Evolutionary conservation across 805 yeast species (phyloP), one percentile per base, ranked within the genome.

Genomic region (Candida broadrunensis): DNA sequence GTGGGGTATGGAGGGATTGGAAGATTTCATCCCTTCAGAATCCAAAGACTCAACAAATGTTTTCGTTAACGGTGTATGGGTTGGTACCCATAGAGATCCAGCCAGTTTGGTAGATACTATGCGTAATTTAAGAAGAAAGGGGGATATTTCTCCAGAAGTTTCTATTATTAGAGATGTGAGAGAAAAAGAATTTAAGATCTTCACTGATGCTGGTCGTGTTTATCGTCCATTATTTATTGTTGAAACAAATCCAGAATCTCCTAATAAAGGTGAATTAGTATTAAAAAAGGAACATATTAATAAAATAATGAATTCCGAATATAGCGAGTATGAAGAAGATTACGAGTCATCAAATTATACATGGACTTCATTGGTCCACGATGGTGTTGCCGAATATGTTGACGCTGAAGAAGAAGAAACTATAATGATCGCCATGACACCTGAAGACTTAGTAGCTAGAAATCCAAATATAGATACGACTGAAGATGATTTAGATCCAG

Each of bases 341-440:
- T 82, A 73, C 36, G 81, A 75, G 41, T 68, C 66, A 30, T 48
- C 50, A 12, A 61, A 68, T 11, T 89, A 77, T 60, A 86, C 90
- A 3, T 93, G 99, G 99, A 74, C 84, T 2, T 80, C 89, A 5
- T 73, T 93, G 50, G 80, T 93, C 18, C 77, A 73, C 40, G 84
- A 82, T 47, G 99, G 99, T 60, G 75, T 91, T 41, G 91, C 91
- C 35, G 99, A 93, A 66, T 93, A 93, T 58, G 85, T 93, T 43
- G 99, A 93, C 67, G 99, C 98, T 9, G 99, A 93, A 66, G 99
- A 93, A 73, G 99, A 93, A 63, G 99, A 93, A 70, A 90, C 98
- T 1, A 87, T 88, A 39, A 84, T 93, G 88, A 93, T 93, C 70
- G 97, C 99, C 30, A 93, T 93, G 99, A 85, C 96, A 14, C 97